These are phyloP conservation scores for Leucogyrophana mollusca DNA, from an alignment of 768 basidiomycete species.

Conservation along the genomic window DNA sequence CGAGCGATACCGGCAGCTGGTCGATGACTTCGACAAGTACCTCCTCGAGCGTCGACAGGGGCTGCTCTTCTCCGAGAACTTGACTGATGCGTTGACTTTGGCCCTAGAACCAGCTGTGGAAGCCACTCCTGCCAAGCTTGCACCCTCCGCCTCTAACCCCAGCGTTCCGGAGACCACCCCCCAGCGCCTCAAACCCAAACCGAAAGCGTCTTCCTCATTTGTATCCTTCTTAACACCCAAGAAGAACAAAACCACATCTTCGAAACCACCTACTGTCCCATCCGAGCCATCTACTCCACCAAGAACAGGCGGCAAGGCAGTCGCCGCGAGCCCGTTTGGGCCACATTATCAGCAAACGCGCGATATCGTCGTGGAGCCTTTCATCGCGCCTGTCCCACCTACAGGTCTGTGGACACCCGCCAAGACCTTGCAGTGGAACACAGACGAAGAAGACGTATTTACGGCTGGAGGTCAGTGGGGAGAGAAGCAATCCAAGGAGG, in stretches of 20 bases:
- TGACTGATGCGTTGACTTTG: constrained; percentile 83
- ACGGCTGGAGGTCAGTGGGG: constrained; percentile 44
- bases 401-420: constrained; percentile 66
- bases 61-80: constrained; percentile 86
- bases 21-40: constrained; percentile 81
- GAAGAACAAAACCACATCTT: constrained; percentile 49
- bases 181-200: constrained; percentile 45
- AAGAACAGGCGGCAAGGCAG: constrained; percentile 36
- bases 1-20: constrained; percentile 70
- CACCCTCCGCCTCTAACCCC: constrained; percentile 24
- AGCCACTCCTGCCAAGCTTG: constrained; percentile 20
- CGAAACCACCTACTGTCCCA: constrained; percentile 26
- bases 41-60: constrained; percentile 86
- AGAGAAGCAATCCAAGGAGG: constrained; percentile 30
- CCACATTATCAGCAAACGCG: constrained; percentile 81
- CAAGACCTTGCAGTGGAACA: constrained; percentile 48
- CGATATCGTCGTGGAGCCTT: constrained; percentile 69
- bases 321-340: constrained; percentile 76
- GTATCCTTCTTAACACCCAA: constrained; percentile 81
- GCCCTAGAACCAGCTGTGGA: constrained; percentile 63
- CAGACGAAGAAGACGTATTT: constrained; percentile 75
- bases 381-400: constrained; percentile 56
- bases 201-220: constrained; percentile 56
- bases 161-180: constrained; percentile 30
- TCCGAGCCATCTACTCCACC: constrained; percentile 49